phyloP scores from a whole-genome alignment of 352 stramenopile genomes.

The Globisporangium orthogonon region DNA sequence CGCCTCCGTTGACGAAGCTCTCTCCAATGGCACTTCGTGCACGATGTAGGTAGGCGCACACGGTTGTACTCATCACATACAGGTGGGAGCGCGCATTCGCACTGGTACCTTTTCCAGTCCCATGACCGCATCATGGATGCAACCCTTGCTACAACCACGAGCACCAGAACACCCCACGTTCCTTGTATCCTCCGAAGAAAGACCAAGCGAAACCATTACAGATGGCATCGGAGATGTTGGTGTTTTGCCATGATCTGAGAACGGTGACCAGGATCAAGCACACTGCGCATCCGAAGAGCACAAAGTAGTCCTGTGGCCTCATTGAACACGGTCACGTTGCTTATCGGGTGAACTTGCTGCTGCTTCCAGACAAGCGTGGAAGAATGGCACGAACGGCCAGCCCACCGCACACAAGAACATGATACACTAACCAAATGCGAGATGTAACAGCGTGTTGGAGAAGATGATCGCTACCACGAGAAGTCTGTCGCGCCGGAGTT shows the following conservation, averaged over 20 bases:
- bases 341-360: not conserved
- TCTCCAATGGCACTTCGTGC: conserved; percentile 34
- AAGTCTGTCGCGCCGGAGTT: conserved; percentile 23
- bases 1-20: conserved; percentile 23
- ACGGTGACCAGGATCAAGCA: conserved; percentile 15
- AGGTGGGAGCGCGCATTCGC: conserved; percentile 5
- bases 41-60: conserved; percentile 17
- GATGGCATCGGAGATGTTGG: conserved; percentile 8
- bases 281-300: conserved; percentile 17
- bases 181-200: conserved; percentile 4
- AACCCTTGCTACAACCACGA: not conserved
- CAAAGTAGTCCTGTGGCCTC: conserved; percentile 21
- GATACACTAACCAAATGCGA: conserved; percentile 16
- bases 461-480: conserved; percentile 28
- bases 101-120: not conserved
- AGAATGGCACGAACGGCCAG: conserved; percentile 15
- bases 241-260: conserved; percentile 11
- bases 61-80: conserved; percentile 7
- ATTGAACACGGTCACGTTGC: conserved; percentile 11
- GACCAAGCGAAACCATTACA: conserved; percentile 7
- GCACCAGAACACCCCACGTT: conserved; percentile 4
- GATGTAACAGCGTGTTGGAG: conserved; percentile 18
- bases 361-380: conserved; percentile 2
- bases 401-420: conserved; percentile 20
- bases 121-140: conserved; percentile 2